Percentiles rank a stretch among this genome's conserved stretches.
phyloP scores from a whole-genome alignment of 306 rosid species.

The Corylus heterophylla region DNA sequence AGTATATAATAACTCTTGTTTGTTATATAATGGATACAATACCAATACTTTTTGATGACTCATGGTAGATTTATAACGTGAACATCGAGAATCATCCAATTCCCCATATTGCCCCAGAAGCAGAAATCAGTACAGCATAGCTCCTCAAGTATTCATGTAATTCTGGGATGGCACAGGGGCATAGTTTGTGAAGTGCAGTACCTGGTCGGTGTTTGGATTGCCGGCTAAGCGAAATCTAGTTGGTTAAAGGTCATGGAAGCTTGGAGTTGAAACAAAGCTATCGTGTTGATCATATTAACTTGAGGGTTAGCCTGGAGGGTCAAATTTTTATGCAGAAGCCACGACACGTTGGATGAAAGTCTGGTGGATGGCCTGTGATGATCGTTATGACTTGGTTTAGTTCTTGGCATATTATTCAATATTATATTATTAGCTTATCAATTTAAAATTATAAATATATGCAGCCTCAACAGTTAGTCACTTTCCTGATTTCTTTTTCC shows the following conservation, averaged over 20 bases:
- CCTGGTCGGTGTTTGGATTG: slow-evolving; percentile 33
- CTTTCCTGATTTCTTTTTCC: not conserved
- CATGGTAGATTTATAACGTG: not conserved
- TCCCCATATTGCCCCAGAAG: not conserved
- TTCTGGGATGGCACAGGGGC: not conserved
- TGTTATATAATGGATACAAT: not conserved
- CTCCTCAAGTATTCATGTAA: slow-evolving; percentile 1
- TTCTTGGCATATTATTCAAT: not conserved
- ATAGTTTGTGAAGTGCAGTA: slow-evolving; percentile 2
- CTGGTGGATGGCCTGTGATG: slow-evolving; percentile 14
- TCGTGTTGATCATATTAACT: slow-evolving; percentile 15
- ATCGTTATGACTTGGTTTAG: not conserved
- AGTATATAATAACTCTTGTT: not conserved
- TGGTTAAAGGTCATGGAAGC: slow-evolving; percentile 28
- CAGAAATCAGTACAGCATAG: not conserved
- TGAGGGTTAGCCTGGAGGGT: not conserved
- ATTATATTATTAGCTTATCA: not conserved
- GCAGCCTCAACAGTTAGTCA: too few relatives aligned
- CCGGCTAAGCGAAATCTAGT: slow-evolving; percentile 37
- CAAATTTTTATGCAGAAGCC: not conserved
- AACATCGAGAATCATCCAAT: slow-evolving; percentile 1
- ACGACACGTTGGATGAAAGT: not conserved
- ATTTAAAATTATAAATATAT: not conserved
- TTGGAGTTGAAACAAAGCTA: slow-evolving; percentile 57
- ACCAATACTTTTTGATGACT: not conserved